Conservation (phyloP, 176 grass and related monocot genomes). For the Alopecurus myosuroides region DNA sequence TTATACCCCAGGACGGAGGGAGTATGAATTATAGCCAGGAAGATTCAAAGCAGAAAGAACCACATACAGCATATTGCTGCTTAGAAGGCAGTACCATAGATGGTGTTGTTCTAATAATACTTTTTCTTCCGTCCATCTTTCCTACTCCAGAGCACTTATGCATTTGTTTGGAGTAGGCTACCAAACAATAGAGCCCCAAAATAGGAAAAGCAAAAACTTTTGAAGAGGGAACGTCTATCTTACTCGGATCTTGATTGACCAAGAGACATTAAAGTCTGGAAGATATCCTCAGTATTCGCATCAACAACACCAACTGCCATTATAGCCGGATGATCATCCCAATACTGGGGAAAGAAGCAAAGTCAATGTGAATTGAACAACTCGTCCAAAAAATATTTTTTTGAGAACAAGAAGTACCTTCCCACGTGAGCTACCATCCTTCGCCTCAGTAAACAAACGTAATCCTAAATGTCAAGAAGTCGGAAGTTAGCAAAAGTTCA, state of each 20-base stretch:
- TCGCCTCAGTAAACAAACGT: conserved; percentile 92
- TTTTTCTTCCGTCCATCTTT: background rate
- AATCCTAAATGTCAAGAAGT: conserved; percentile 53
- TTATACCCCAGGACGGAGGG: too few species aligned
- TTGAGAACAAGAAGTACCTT: conserved; percentile 47
- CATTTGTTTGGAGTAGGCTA: background rate
- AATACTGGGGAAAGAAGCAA: conserved; percentile 59
- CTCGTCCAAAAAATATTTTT: background rate
- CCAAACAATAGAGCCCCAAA: background rate
- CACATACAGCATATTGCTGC: background rate
- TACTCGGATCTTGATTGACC: conserved; percentile 95
- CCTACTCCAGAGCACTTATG: background rate
- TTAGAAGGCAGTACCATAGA: background rate
- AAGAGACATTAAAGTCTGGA: conserved; percentile 94
- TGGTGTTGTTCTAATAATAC: background rate
- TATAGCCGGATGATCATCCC: conserved; percentile 97
- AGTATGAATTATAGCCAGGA: background rate
- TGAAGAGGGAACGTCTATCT: conserved; percentile 24
- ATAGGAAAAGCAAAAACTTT: background rate
- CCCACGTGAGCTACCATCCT: conserved; percentile 64
- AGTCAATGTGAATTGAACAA: conserved; percentile 20
- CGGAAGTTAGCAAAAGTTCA: conserved; percentile 12
- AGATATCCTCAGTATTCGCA: conserved; percentile 76
- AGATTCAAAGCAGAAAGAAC: background rate
- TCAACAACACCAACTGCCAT: conserved; percentile 98